Base-by-base conservation (phyloP, 2,329 filamentous ascomycete genomes). In the Thielaviopsis musarum region DNA sequence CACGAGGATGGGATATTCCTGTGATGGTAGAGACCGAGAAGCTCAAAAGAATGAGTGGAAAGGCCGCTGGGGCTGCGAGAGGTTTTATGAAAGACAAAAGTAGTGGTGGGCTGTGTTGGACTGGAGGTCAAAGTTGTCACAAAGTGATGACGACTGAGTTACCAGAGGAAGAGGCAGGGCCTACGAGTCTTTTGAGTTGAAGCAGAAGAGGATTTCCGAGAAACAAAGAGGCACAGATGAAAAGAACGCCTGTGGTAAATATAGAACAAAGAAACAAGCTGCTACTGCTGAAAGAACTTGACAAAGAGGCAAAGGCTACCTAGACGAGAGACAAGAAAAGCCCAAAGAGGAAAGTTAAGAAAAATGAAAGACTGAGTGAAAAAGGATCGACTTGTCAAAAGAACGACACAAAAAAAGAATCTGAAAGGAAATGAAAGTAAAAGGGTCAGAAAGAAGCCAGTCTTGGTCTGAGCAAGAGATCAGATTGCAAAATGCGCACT, bases 381-480 rank as follows among this genome's bases (percentile, higher is more conserved):
- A 24, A 19, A 19, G 49, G 17, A 58, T 49, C 57, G 19, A 54
- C 57, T 54, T 59, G 34, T 59, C 57, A 54, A 59, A 59, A 59
- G 57, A 59, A 45, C n/a, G 51, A 53, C 19, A 21, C 13, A 48
- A 54, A 48, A 30, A 17, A 57, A 49, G 21, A 45, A 57, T 19
- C 30, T 34, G 34, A n/a, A 56, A 52, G 2, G 26, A 52, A 58
- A 58, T 21, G 24, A 58, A 53, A 41, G 53, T 34, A 34, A 34
- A 34, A 34, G 2, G 30, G 30, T 34, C 30, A 34, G 30, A 34
- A 34, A 34, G 30, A 58, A 58, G 24, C 56, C 48, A 58, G 51
- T 48, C 22, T n/a, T 52, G 56, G 57, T 59, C 52, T 15, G 19
- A 54, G 24, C 24, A 59, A 59, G 22, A 59, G 30, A 54, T 54